These are phyloP conservation scores for Aureobasidium sp. DNA, from an alignment of 2,329 filamentous ascomycete species.

Conservation along the genomic window DNA sequence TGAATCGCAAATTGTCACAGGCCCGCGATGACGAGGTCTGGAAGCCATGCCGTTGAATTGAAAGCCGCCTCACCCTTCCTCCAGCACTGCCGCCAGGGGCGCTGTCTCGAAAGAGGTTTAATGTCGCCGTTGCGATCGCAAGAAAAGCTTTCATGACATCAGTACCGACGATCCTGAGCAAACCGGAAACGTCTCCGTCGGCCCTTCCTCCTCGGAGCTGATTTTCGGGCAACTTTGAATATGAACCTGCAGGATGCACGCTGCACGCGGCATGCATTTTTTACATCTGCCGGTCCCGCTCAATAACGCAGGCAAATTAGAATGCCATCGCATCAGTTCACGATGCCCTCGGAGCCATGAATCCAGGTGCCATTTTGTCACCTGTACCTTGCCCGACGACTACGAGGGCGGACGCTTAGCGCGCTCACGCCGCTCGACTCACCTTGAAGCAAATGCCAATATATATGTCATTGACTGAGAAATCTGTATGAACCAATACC, in stretches of 20 bases:
- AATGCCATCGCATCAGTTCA: too few species aligned
- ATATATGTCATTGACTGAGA: too few species aligned
- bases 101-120: not conserved
- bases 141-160: slow-evolving; percentile 6
- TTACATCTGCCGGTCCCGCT: too few species aligned
- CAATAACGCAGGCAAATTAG: too few species aligned
- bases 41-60: not conserved
- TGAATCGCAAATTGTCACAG: not conserved
- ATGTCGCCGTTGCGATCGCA: not conserved
- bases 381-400: too few species aligned
- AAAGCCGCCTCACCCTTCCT: not conserved
- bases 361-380: too few species aligned
- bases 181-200: not conserved
- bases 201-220: not conserved
- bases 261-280: too few species aligned
- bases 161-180: not conserved
- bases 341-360: too few species aligned
- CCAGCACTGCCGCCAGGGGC: not conserved
- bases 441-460: too few species aligned
- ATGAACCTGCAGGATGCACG: too few species aligned
- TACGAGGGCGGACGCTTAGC: too few species aligned
- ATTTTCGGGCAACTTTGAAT: not conserved
- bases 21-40: not conserved
- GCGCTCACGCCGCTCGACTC: too few species aligned
- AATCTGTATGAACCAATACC: not conserved